phyloP scores from a whole-genome alignment of 257 asterid species.

The Hygrophila difformis region DNA sequence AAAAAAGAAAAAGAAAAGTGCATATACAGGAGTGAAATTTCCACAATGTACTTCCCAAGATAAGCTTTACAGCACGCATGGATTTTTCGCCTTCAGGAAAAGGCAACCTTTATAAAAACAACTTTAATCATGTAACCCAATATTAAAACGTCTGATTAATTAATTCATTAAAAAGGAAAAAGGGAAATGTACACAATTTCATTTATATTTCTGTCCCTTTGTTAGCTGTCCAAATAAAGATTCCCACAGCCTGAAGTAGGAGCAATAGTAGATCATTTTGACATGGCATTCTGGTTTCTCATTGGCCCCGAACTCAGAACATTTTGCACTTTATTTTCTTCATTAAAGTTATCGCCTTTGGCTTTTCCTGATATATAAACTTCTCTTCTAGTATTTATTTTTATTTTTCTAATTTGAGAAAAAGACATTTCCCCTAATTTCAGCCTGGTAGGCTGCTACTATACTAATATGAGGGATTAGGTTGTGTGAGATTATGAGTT shows the following conservation, averaged over 20 bases:
- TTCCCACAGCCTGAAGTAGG: neutral
- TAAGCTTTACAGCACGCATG: slow-evolving; percentile 12
- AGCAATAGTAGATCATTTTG: neutral
- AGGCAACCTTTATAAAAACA: slow-evolving; percentile 14
- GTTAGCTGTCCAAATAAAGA: neutral
- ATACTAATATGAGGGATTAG: no score
- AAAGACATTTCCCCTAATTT: slow-evolving; percentile 5
- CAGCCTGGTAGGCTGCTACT: no score
- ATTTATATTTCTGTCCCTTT: neutral
- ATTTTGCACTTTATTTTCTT: slow-evolving; percentile 13
- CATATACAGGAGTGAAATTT: neutral
- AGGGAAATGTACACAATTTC: neutral
- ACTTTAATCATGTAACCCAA: neutral
- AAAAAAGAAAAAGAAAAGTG: no score
- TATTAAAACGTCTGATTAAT: neutral
- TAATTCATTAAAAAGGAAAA: neutral
- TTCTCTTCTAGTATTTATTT: no score
- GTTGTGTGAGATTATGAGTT: no score
- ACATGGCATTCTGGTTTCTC: slow-evolving; percentile 16
- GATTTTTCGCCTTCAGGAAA: slow-evolving; percentile 9
- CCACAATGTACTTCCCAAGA: neutral
- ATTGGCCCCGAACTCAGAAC: slow-evolving; percentile 22
- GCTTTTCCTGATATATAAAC: slow-evolving; percentile 15
- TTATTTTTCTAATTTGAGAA: neutral
- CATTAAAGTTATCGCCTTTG: slow-evolving; percentile 7